These are phyloP conservation scores for Thermochaetoides thermophila DNA, from an alignment of 495 filamentous ascomycete genomes.

Conservation along the genomic window DNA sequence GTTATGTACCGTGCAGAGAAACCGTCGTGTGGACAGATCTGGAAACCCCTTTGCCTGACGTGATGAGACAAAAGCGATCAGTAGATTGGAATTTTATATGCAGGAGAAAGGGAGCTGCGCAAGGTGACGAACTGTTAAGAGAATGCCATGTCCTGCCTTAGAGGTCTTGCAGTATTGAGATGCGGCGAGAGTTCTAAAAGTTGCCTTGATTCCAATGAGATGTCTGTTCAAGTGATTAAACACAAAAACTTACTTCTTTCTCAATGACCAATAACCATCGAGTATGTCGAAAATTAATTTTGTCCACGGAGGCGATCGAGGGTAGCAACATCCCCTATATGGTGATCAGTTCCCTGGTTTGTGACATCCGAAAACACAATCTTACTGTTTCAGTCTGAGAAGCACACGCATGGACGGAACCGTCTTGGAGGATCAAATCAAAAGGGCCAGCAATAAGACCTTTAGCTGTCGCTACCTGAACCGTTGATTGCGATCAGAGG, in stretches of 20 bases:
- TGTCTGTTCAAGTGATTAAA: not conserved
- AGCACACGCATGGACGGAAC: constrained; percentile 17
- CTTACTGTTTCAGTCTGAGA: not conserved
- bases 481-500: no score
- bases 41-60: constrained; percentile 87
- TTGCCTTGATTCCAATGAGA: constrained; percentile 41
- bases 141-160: constrained; percentile 11
- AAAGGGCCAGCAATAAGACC: constrained; percentile 24
- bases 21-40: constrained; percentile 64
- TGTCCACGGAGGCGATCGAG: constrained; percentile 33
- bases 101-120: not conserved
- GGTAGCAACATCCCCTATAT: constrained; percentile 55
- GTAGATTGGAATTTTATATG: not conserved
- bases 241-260: constrained; percentile 81
- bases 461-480: constrained; percentile 44
- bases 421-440: constrained; percentile 11
- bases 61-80: no score
- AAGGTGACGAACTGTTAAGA: constrained; percentile 18
- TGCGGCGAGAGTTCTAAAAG: constrained; percentile 43
- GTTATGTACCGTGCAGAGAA: constrained; percentile 37
- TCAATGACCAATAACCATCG: constrained; percentile 78
- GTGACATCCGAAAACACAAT: not conserved
- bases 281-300: constrained; percentile 36
- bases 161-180: constrained; percentile 11
- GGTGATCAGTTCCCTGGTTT: no score